Conservation (phyloP, 805 yeast genomes). For the Tetrapisispora iriomotensis region DNA sequence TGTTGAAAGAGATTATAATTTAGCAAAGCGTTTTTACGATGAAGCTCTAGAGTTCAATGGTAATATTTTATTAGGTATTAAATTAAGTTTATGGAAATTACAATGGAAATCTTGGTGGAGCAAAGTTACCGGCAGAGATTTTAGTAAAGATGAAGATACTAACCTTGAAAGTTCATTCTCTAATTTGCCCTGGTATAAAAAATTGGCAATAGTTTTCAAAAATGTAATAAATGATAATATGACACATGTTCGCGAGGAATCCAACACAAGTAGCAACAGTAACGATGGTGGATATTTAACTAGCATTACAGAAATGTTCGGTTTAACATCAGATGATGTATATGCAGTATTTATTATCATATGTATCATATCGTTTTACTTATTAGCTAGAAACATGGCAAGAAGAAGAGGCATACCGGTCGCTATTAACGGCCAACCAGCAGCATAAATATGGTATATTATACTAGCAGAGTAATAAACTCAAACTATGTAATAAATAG, state of each 20-base stretch:
- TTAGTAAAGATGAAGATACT: constrained; percentile 5
- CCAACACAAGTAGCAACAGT: not conserved
- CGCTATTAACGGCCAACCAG: not conserved
- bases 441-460: not conserved
- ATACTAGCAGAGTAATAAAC: not conserved
- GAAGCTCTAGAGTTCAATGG: constrained; percentile 15
- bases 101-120: constrained; percentile 16
- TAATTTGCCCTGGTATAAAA: constrained; percentile 9
- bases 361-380: not conserved
- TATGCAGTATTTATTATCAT: not conserved
- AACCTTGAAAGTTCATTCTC: constrained; percentile 8
- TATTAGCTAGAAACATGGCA: not conserved
- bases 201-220: constrained; percentile 8
- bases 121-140: constrained; percentile 30
- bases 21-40: constrained; percentile 84
- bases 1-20: constrained; percentile 59
- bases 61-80: constrained; percentile 17
- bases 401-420: not conserved
- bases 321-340: not conserved
- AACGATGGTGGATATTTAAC: not conserved
- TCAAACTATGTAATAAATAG: not conserved
- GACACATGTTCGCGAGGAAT: not conserved
- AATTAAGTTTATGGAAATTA: constrained; percentile 21
- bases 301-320: not conserved
- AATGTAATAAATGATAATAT: not conserved